Evolutionary conservation across 345 rosid species (phyloP), one percentile per base, ranked within the genome.

Genomic region (Laguncularia racemosa): DNA sequence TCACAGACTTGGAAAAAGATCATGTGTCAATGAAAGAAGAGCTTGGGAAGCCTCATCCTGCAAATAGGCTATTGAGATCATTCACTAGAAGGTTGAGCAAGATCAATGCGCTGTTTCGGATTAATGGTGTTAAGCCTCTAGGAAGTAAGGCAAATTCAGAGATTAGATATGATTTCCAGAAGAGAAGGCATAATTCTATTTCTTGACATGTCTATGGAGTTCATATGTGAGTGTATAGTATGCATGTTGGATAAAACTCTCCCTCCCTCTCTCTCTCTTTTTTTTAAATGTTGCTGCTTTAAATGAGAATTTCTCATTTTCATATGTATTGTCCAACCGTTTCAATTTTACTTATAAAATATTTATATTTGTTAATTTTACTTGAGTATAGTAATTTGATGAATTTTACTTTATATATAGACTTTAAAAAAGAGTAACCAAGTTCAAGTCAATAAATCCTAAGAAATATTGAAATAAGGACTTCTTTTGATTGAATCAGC

Each of bases 1-100:
- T 93, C 44, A 93, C 97, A 3, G 99, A 89, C 70, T 66, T 93
- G 16, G 99, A 93, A 73, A 85, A 89, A 59, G 96, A 89, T 57
- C 97, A 86, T 20, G 89, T 84, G 9, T 77, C 91, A 16, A 93
- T 93, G 77, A 93, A 89, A 71, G 91, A 83, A 68, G 97, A 84
- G 74, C 70, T 92, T 5, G 97, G 79, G 40, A 69, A 72, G 73
- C 54, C 91, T 12, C 85, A 83, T 69, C 84, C 95, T 14, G 91
- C 93, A 2, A 83, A 66, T 54, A 82, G 78, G 69, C 69, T 88
- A 16, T 77, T 92, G 71, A 89, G 84, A 67, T 86, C 86, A 7
- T 79, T 92, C 63, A 73, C 93, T 33, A 85, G 71, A 62, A 89
- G 84, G 61, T 52, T 89, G 66, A 79, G 89, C 71, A 86, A 83